A percentile compares a stretch with the other conserved stretches of the same genome.
Conservation (phyloP, 2,329 filamentous ascomycete genomes). For the Tolypocladium pustulatum region DNA sequence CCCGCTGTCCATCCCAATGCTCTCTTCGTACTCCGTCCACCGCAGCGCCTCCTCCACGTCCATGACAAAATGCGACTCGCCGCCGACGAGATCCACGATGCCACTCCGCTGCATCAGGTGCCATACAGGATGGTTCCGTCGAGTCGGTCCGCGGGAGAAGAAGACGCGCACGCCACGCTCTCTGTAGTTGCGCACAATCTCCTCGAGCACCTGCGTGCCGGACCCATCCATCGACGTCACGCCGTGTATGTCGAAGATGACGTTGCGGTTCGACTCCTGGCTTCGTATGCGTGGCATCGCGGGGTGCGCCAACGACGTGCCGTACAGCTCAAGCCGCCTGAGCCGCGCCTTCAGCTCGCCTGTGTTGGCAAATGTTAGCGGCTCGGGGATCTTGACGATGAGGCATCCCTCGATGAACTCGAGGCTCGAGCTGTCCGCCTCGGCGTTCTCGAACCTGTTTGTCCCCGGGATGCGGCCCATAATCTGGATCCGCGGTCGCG, state of each 20-base stretch:
- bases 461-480: slow-evolving; percentile 80
- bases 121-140: slow-evolving; percentile 49
- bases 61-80: slow-evolving; percentile 64
- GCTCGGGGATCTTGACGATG: slow-evolving; percentile 96
- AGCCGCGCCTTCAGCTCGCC: slow-evolving; percentile 81
- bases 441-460: slow-evolving; percentile 77
- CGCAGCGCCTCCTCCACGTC: slow-evolving; percentile 78
- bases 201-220: slow-evolving; percentile 79
- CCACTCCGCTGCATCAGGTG: slow-evolving; percentile 65
- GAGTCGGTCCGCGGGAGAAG: slow-evolving; percentile 49
- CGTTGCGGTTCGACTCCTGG: slow-evolving; percentile 75
- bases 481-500: slow-evolving; percentile 90
- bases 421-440: slow-evolving; percentile 57
- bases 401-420: slow-evolving; percentile 88
- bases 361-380: slow-evolving; percentile 93
- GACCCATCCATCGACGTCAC: slow-evolving; percentile 91
- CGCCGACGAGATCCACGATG: slow-evolving; percentile 76
- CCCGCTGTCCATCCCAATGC: slow-evolving; percentile 16
- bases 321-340: slow-evolving; percentile 77
- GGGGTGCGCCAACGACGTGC: slow-evolving; percentile 75
- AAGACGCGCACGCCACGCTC: slow-evolving; percentile 67
- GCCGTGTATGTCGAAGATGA: slow-evolving; percentile 97
- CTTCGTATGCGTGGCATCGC: slow-evolving; percentile 70
- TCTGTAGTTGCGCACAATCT: slow-evolving; percentile 79
- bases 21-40: slow-evolving; percentile 64